Evolutionary conservation across 23 red algal species (phyloP).

Genomic region (Gracilaria vermiculophylla): DNA sequence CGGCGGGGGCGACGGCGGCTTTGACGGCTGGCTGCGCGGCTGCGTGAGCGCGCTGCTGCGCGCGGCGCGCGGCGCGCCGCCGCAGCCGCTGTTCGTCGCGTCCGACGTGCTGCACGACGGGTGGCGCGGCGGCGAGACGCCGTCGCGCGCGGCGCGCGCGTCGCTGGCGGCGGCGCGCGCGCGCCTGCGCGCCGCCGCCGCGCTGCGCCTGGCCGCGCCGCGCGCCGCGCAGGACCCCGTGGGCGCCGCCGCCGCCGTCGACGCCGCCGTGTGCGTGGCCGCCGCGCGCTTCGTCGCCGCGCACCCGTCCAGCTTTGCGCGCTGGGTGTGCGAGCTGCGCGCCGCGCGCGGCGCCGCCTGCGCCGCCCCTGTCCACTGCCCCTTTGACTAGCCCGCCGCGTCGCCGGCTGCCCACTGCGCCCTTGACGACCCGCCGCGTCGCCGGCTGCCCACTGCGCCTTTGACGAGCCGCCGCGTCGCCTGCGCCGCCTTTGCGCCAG

Average conservation of each 20-base stretch:
- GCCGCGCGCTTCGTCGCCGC: constrained; percentile 34
- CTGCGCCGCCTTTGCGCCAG: neutral
- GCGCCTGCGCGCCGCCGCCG: neutral
- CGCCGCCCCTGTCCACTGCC: neutral
- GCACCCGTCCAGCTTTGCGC: constrained; percentile 30
- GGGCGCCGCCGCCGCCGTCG: constrained; percentile 10
- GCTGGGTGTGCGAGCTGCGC: constrained; percentile 53
- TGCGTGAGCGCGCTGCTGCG: neutral
- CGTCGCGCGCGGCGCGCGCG: neutral
- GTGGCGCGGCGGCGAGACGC: constrained; percentile 32
- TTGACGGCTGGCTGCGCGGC: neutral
- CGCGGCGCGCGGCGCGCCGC: neutral
- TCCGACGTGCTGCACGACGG: constrained; percentile 59
- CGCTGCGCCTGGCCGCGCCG: too few relatives aligned
- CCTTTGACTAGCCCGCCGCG: neutral
- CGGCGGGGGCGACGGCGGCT: neutral
- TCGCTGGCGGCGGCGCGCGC: constrained; percentile 18
- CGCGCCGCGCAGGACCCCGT: constrained; percentile 20
- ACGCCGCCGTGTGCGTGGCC: constrained; percentile 18
- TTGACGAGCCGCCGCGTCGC: neutral
- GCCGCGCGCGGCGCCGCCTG: neutral
- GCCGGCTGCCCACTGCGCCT: neutral
- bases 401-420: neutral
- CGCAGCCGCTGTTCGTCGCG: constrained; percentile 9
- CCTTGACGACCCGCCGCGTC: neutral